A percentile compares a stretch with the other conserved stretches of the same genome.
These are phyloP conservation scores for Penicillium fimorum DNA, from an alignment of 495 filamentous ascomycete species.

Conservation along the genomic window DNA sequence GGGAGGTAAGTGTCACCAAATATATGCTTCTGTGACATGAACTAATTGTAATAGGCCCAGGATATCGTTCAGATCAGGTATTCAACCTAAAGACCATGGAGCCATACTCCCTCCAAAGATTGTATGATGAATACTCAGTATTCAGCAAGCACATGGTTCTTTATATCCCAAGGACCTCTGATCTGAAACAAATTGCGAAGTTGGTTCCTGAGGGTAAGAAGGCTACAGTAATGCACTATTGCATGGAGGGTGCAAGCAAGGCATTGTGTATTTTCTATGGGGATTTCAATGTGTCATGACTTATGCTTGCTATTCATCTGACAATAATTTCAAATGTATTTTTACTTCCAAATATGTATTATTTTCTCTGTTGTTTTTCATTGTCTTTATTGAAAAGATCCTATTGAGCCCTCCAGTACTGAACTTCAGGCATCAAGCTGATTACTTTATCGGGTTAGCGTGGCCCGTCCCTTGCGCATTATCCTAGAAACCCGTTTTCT, in stretches of 20 bases:
- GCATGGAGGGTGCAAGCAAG: constrained; percentile 86
- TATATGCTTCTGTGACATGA: constrained; percentile 9
- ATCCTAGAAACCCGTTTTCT: constrained; percentile 11
- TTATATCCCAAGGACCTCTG: constrained; percentile 85
- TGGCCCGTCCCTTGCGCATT: constrained; percentile 5
- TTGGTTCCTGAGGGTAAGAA: constrained; percentile 53
- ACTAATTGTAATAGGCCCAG: constrained; percentile 55
- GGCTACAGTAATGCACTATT: constrained; percentile 83
- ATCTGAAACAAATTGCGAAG: constrained; percentile 77
- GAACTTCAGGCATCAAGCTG: constrained; percentile 14
- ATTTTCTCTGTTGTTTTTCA: not conserved
- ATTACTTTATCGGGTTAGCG: constrained; percentile 26
- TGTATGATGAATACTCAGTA: constrained; percentile 59
- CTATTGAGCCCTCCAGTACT: not conserved
- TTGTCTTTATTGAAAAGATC: not conserved
- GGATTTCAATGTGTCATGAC: constrained; percentile 35
- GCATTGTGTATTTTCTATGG: constrained; percentile 58
- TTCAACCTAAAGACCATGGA: constrained; percentile 87
- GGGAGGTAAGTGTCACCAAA: constrained; percentile 61
- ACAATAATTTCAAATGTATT: constrained; percentile 2
- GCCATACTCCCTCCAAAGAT: constrained; percentile 68
- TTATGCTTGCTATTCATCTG: constrained; percentile 2
- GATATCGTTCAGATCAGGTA: constrained; percentile 70
- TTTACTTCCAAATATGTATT: not conserved
- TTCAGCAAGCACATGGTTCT: constrained; percentile 60